Conservation (phyloP, 2,329 filamentous ascomycete species). For the Ampelomyces quisqualis region DNA sequence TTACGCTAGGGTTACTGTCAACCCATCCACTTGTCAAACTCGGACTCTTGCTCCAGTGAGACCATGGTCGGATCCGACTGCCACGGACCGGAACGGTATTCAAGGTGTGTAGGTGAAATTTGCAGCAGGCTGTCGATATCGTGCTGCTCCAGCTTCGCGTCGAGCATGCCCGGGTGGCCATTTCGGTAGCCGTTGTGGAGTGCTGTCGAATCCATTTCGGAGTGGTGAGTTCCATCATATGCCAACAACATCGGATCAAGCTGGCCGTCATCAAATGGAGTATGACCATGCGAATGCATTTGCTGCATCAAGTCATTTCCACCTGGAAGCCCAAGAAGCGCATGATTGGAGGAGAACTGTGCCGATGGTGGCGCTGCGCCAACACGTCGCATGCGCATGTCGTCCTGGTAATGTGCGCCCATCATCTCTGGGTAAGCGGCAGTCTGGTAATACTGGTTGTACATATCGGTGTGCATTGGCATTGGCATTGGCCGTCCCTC, state of each 20-base stretch:
- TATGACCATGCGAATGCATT: constrained; percentile 28
- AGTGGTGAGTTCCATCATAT: constrained; percentile 28
- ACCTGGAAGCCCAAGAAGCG: constrained; percentile 43
- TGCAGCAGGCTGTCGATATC: constrained; percentile 32
- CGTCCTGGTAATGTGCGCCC: constrained; percentile 28
- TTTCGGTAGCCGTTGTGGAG: constrained; percentile 31
- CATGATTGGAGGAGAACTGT: constrained; percentile 36
- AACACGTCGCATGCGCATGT: constrained; percentile 48
- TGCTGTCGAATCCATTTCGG: constrained; percentile 21
- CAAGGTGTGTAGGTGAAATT: constrained; percentile 21
- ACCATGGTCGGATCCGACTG: constrained; percentile 38
- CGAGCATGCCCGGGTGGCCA: constrained; percentile 36
- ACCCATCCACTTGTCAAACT: constrained; percentile 52
- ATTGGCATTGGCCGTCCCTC: constrained; percentile 52
- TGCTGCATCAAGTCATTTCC: constrained; percentile 44
- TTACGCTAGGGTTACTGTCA: constrained; percentile 17
- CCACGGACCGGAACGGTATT: constrained; percentile 39
- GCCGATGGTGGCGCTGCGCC: constrained; percentile 29
- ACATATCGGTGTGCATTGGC: constrained; percentile 45
- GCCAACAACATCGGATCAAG: constrained; percentile 48
- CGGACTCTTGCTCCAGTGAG: constrained; percentile 45
- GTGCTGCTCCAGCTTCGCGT: constrained; percentile 31
- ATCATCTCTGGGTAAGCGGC: constrained; percentile 47
- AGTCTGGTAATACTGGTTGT: constrained; percentile 56
- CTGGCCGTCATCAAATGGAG: constrained; percentile 39